Base-by-base conservation (phyloP, 192 early-diverging fungal species). In the Allomyces macrogynus region DNA sequence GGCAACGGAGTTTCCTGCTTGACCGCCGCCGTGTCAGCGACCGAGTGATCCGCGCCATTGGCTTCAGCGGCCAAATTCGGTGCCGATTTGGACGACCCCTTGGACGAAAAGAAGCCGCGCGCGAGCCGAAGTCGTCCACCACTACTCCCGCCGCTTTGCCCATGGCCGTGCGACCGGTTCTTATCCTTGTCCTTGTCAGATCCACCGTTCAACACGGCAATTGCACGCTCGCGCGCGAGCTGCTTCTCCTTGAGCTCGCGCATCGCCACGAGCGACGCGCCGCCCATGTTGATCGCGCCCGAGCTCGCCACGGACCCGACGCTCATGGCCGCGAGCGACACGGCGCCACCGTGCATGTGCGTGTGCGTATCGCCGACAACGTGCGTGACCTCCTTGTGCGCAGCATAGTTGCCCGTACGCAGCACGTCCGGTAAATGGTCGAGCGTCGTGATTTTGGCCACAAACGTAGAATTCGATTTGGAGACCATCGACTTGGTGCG, bases 381-480 rank as follows among this genome's bases (percentile, higher is more conserved):
- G 49, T 57, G 49, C 20, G 20, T 14, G 16, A 57, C 49, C 5
- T 20, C 16, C 49, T 14, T 14, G 20, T 20, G 16, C 49, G 49
- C 0, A 3, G 49, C 49, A 14, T 57, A n/a, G 2, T 14, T 57
- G 49, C 49, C 12, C 16, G 12, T n/a, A 16, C 49, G 49, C 16
- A 85, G 69, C 63, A 85, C 78, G 65, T 76, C 80, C 24, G 86
- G 81, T 24, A 89, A 69, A 64, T 83, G 79, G 63, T 89, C 87
- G 67, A 83, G 80, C 1, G 85, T 84, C 12, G 82, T 75, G 22
- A 89, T 83, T n/a, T 81, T 76, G 42, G 78, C 68, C 24, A 89
- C 86, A 74, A 82, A 87, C 4, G 82, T 77, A 11, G 87, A 89
- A 32, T 83, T 86, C 8, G 84, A 85, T 61, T 87, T 87, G 16